A percentile compares a stretch with the other conserved stretches of the same genome.
phyloP scores from a whole-genome alignment of 345 rosid genomes.

The Brassica carinata region DNA sequence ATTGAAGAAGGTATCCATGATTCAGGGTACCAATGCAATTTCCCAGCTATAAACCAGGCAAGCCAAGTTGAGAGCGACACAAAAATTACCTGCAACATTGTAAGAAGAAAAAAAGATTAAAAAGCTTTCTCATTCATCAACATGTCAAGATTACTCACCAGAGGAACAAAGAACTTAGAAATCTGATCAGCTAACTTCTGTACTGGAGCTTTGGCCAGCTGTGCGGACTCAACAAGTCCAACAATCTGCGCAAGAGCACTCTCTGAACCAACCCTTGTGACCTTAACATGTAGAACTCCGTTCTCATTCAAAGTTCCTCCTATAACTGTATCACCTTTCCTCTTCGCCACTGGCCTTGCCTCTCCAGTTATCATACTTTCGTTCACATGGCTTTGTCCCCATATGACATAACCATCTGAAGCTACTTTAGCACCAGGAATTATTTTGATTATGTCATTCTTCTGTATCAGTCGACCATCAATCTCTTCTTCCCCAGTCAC shows the following conservation, averaged over 20 bases:
- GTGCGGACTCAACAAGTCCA: slow-evolving; percentile 91
- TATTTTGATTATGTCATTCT: slow-evolving; percentile 74
- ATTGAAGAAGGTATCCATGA: slow-evolving; percentile 93
- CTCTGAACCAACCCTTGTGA: slow-evolving; percentile 89
- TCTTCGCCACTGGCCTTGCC: slow-evolving; percentile 71
- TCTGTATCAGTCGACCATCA: slow-evolving; percentile 81
- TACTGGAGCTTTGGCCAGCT: slow-evolving; percentile 94
- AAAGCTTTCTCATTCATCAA: neutral
- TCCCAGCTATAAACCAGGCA: slow-evolving; percentile 86
- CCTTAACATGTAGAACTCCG: slow-evolving; percentile 75
- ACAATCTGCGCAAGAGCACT: slow-evolving; percentile 94
- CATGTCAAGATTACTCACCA: slow-evolving; percentile 45
- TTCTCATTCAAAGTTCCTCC: slow-evolving; percentile 94
- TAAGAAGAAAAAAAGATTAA: neutral
- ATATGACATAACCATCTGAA: slow-evolving; percentile 66
- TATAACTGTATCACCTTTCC: slow-evolving; percentile 78
- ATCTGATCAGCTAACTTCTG: slow-evolving; percentile 95
- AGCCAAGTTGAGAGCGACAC: slow-evolving; percentile 87
- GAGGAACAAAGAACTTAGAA: slow-evolving; percentile 84
- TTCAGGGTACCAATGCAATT: slow-evolving; percentile 72
- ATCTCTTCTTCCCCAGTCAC: slow-evolving; percentile 74
- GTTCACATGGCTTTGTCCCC: slow-evolving; percentile 78
- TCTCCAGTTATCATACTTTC: slow-evolving; percentile 88
- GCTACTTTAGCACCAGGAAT: slow-evolving; percentile 74
- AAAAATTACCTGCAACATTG: slow-evolving; percentile 63